Base-by-base conservation (phyloP, 306 rosid species). In the Trifolium repens region DNA sequence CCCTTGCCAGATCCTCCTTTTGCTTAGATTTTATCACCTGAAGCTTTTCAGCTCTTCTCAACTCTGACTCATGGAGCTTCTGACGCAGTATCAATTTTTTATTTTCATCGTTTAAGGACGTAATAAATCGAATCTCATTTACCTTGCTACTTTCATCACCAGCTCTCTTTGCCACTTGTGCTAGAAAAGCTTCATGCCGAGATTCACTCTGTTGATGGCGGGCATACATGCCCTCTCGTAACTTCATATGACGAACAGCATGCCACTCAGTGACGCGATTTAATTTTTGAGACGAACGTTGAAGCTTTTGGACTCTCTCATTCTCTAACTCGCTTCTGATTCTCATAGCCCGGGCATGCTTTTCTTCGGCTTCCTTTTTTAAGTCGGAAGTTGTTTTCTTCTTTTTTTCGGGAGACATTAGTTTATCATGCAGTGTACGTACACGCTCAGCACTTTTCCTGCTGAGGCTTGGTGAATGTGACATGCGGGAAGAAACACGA, bases 101-200 rank as follows among this genome's bases (percentile, higher is more conserved):
- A 75, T 94, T 94, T 85, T 92, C 98, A 85, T 90, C 98, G 73
- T 90, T 94, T 77, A 94, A 81, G 83, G 97, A 91, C 78, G 97
- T 94, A 71, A 94, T 94, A 78, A 94, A 94, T 75, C 97, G 96
- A 75, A 94, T 96, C 88, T 94, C 98, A 22, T 94, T 94, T 27
- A 94, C 98, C 87, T 94, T 94, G 84, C 97, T 94, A 84, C 96
- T 94, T 81, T 94, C 98, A 78, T 94, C 97, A 35, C 98, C 97
- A 86, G 98, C 98, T 90, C 98, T 94, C 88, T 84, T 94, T 37
- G 57, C 97, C 80, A 92, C 97, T 90, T 92, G 98, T 84, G 98
- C 98, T 78, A 94, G 86, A 87, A 79, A 90, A 57, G 98, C 98
- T 86, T 94, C 98, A 77, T 94, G 98, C 35, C 97, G 96, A 83